phyloP scores from a whole-genome alignment of 352 stramenopile genomes.

The Phytophthora meadii region DNA sequence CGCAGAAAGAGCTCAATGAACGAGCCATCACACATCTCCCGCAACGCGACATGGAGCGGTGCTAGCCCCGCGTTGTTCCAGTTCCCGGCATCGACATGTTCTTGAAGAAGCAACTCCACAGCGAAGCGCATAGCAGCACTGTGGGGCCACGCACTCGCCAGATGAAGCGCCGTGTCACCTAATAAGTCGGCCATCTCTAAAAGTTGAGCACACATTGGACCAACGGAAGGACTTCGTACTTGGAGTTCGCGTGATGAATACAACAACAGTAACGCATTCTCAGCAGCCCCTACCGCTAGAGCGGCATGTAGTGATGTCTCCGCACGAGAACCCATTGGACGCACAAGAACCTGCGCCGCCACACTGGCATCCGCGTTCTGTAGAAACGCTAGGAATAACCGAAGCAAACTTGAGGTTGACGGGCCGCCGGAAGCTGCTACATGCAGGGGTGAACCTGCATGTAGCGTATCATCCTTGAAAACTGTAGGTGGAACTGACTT shows the following conservation, averaged over 20 bases:
- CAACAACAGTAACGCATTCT: constrained; percentile 57
- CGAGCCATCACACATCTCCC: constrained; percentile 43
- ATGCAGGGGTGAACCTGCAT: constrained; percentile 47
- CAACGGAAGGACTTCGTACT: constrained; percentile 17
- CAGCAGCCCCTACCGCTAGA: constrained; percentile 38
- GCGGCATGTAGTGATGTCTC: constrained; percentile 60
- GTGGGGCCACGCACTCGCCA: constrained; percentile 52
- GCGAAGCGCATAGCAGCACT: constrained; percentile 47
- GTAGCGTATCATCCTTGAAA: constrained; percentile 48
- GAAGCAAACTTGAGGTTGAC: constrained; percentile 44
- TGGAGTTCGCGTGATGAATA: constrained; percentile 38
- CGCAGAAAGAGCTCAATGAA: constrained; percentile 58
- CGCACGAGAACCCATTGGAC: constrained; percentile 22
- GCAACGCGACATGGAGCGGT: constrained; percentile 67
- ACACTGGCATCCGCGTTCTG: constrained; percentile 12
- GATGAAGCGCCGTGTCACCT: constrained; percentile 57
- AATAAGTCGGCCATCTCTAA: constrained; percentile 36
- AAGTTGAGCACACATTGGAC: constrained; percentile 29
- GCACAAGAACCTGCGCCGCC: constrained; percentile 30
- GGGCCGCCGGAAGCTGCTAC: constrained; percentile 47
- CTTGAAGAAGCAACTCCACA: constrained; percentile 51
- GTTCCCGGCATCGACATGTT: constrained; percentile 46
- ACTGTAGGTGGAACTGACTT: constrained; percentile 26
- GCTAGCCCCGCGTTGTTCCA: constrained; percentile 61
- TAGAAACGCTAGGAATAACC: constrained; percentile 55